Percentiles rank a stretch among this genome's conserved stretches.
phyloP scores from a whole-genome alignment of 2,329 filamentous ascomycete species.

The Camptophora hylomeconis region DNA sequence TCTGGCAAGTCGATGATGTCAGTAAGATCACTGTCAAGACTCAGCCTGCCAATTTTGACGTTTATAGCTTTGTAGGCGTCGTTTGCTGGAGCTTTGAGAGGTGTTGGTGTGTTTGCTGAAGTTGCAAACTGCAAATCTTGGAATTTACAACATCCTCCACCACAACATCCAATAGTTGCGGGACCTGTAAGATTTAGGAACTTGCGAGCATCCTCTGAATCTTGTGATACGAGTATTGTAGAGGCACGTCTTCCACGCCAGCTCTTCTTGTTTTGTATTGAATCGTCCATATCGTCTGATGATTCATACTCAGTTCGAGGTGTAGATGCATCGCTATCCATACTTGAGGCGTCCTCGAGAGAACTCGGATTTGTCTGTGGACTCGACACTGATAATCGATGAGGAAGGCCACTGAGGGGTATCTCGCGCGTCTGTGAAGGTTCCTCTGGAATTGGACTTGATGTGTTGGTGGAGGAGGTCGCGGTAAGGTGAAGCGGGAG shows the following conservation, averaged over 20 bases:
- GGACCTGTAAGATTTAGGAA: conserved; percentile 40
- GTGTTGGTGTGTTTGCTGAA: conserved; percentile 28
- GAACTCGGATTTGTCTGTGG: conserved; percentile 21
- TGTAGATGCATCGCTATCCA: conserved; percentile 27
- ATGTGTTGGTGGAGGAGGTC: conserved; percentile 34
- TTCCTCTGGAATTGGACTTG: conserved; percentile 36
- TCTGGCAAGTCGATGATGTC: conserved; percentile 60
- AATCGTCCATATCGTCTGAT: conserved; percentile 22
- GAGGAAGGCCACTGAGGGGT: too few relatives aligned
- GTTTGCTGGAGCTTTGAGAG: conserved; percentile 58
- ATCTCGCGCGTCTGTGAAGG: conserved; percentile 26
- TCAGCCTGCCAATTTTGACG: conserved; percentile 63
- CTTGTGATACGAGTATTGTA: conserved; percentile 41
- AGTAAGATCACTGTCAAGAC: conserved; percentile 55
- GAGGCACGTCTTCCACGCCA: conserved; percentile 28
- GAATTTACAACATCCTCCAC: conserved; percentile 51
- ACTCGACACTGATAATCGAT: conserved; percentile 20
- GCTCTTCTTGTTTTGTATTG: conserved; percentile 12
- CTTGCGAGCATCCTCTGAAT: conserved; percentile 44
- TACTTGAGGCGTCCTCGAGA: conserved; percentile 24
- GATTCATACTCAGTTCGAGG: conserved; percentile 26
- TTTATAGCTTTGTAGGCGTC: conserved; percentile 68
- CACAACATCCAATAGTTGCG: conserved; percentile 43
- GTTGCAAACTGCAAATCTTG: conserved; percentile 39
- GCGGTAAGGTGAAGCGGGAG: conserved; percentile 18